Base-by-base conservation (phyloP, 371 early-diverging fungal species). In the Rhizopus arrhizus region DNA sequence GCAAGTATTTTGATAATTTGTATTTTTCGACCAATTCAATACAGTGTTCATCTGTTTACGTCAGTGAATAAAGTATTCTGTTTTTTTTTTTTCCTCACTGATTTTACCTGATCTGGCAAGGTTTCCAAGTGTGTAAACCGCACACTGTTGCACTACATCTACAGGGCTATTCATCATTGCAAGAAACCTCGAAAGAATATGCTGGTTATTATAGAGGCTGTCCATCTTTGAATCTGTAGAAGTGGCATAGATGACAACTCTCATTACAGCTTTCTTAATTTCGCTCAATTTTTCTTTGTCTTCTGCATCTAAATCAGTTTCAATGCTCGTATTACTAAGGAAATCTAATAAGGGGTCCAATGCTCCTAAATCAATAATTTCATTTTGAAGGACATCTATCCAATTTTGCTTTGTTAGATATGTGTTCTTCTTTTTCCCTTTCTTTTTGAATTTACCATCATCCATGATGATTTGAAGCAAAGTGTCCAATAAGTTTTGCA, bases 41-140 rank as follows among this genome's bases (percentile, higher is more conserved):
- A 53, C 88, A 86, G 56, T 85, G 75, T 29, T 69, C 61, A 62
- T 86, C 88, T 87, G 60, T 48, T 13, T 42, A 42, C 46, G 3
- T 29, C 6, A 31, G 31, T 3, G 5, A 35, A 41, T 8, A 45
- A 38, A 11, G 31, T 13, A 47, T 42, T 15, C 12, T 11, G 13
- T 41, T 22, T 3, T 12, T 8, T 15, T 43, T 40, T 2, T 50
- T n/a, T 35, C 28, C 55, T 40, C 12, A 38, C 16, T 22, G 15
- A 28, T 16, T 48, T 16, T 74, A 83, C 84, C 84, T 64, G 83
- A 73, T 61, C 88, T 68, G 11, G 86, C 86, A 41, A 88, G 76
- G 55, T 88, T 88, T 50, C 85, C 88, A 38, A 88, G 61, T 4
- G 75, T 72, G 53, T 85, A 79, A 6, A 78, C 78, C 0, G 84